Conservation (phyloP, 1,284 basidiomycete genomes). For the Ceratobasidium sp. region DNA sequence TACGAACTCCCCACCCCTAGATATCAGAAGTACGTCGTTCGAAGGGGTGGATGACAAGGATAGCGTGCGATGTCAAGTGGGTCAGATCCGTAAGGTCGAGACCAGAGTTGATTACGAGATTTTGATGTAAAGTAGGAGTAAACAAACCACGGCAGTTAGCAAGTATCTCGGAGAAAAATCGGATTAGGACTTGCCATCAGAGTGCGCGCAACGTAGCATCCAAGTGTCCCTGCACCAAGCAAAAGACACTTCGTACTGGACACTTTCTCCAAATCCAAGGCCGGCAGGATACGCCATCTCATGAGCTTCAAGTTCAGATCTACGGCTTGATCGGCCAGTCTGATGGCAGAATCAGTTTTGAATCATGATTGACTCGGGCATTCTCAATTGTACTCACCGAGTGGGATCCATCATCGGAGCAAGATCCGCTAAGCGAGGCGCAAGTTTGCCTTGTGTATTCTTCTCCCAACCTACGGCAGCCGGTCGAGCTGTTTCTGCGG, state of each 20-base stretch:
- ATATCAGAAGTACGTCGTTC: background rate
- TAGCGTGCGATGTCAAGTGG: background rate
- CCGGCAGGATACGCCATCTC: slow-evolving; percentile 95
- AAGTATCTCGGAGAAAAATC: background rate
- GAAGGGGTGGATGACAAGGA: background rate
- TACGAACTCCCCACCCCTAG: slow-evolving; percentile 94
- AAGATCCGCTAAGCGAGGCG: slow-evolving; percentile 88
- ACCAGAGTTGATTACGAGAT: background rate
- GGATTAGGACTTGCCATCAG: slow-evolving; percentile 72
- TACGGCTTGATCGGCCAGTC: slow-evolving; percentile 94
- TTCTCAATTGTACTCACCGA: slow-evolving; percentile 58
- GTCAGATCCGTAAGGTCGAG: slow-evolving; percentile 7
- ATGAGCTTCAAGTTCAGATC: slow-evolving; percentile 98
- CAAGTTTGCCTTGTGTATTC: slow-evolving; percentile 84
- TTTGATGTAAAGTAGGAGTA: background rate
- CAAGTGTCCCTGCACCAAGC: slow-evolving; percentile 94
- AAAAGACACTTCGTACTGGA: slow-evolving; percentile 83
- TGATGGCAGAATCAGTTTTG: too few species aligned
- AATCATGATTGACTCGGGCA: background rate
- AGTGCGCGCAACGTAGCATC: slow-evolving; percentile 92
- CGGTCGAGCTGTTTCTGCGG: slow-evolving; percentile 57
- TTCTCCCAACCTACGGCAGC: slow-evolving; percentile 94
- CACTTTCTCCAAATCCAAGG: slow-evolving; percentile 88
- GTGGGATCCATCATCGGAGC: slow-evolving; percentile 96
- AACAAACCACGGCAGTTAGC: background rate